Evolutionary conservation across 176 grass and related monocot species (phyloP).

Genomic region (Guadua angustifolia): DNA sequence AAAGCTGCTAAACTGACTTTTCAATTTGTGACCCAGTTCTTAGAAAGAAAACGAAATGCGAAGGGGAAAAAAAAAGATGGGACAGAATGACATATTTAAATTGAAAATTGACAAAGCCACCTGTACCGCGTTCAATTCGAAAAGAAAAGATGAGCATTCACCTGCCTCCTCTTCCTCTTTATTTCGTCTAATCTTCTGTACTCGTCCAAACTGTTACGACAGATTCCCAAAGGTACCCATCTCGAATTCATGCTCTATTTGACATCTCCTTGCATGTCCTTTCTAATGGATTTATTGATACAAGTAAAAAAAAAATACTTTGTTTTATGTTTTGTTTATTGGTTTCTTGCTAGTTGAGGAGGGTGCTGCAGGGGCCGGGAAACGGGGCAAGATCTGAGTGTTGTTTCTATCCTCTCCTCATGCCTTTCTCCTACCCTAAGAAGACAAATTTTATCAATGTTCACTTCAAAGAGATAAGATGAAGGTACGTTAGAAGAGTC

Average conservation of each 20-base stretch:
- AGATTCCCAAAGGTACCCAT: not conserved
- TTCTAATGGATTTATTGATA: conserved; percentile 32
- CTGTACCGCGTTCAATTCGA: not conserved
- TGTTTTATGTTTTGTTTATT: conserved; percentile 44
- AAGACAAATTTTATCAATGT: not conserved
- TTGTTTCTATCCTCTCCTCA: conserved; percentile 47
- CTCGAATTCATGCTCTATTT: conserved; percentile 36
- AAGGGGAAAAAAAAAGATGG: not conserved
- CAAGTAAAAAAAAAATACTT: conserved; percentile 30
- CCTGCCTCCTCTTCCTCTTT: conserved; percentile 9
- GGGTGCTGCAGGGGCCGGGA: conserved; percentile 34
- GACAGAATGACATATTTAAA: conserved; percentile 4
- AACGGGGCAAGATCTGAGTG: conserved; percentile 35
- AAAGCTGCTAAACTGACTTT: conserved; percentile 16
- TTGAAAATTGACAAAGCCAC: not conserved
- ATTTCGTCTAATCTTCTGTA: not conserved
- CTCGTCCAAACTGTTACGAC: conserved; percentile 40
- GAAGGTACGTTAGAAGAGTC: conserved; percentile 27
- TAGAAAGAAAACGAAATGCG: not conserved
- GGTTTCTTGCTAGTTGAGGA: conserved; percentile 49
- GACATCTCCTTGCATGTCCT: conserved; percentile 6
- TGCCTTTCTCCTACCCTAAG: conserved; percentile 10
- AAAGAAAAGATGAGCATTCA: conserved; percentile 28
- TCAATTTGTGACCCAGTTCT: not conserved
- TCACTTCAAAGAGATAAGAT: conserved; percentile 1